These are phyloP conservation scores for Cadophora gregata DNA, from an alignment of 2,329 filamentous ascomycete genomes.

Conservation along the genomic window DNA sequence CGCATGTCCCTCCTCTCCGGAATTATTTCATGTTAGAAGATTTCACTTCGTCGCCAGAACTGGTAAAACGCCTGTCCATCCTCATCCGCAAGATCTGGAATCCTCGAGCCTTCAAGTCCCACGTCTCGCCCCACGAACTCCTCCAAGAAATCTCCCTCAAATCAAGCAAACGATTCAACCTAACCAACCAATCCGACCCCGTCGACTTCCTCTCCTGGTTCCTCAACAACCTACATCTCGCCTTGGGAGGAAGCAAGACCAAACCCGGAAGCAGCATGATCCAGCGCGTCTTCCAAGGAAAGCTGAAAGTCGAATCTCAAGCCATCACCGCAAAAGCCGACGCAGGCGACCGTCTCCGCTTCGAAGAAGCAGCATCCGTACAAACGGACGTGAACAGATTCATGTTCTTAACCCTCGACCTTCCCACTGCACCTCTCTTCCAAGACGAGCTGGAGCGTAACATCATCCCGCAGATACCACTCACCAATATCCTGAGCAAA, in stretches of 20 bases:
- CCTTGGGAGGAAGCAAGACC: slow-evolving; percentile 86
- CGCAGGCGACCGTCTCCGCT: slow-evolving; percentile 83
- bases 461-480: slow-evolving; percentile 91
- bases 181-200: slow-evolving; percentile 91
- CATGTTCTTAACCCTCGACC: slow-evolving; percentile 89
- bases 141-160: slow-evolving; percentile 91
- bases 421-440: slow-evolving; percentile 91
- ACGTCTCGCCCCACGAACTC: slow-evolving; percentile 96
- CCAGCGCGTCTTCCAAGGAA: slow-evolving; percentile 92
- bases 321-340: slow-evolving; percentile 91
- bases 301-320: slow-evolving; percentile 90
- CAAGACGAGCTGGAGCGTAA: slow-evolving; percentile 94
- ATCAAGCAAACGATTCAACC: slow-evolving; percentile 90
- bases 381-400: slow-evolving; percentile 80
- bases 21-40: slow-evolving; percentile 93
- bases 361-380: slow-evolving; percentile 87
- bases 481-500: slow-evolving; percentile 84
- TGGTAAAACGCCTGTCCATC: slow-evolving; percentile 86
- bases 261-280: slow-evolving; percentile 86
- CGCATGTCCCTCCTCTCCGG: slow-evolving; percentile 86
- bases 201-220: slow-evolving; percentile 98
- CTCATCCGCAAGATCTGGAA: slow-evolving; percentile 98
- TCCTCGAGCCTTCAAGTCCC: slow-evolving; percentile 90
- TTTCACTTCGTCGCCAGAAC: slow-evolving; percentile 74
- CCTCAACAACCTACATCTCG: slow-evolving; percentile 91